phyloP scores from a whole-genome alignment of 495 filamentous ascomycete genomes.

The Hypoxylon rickii region DNA sequence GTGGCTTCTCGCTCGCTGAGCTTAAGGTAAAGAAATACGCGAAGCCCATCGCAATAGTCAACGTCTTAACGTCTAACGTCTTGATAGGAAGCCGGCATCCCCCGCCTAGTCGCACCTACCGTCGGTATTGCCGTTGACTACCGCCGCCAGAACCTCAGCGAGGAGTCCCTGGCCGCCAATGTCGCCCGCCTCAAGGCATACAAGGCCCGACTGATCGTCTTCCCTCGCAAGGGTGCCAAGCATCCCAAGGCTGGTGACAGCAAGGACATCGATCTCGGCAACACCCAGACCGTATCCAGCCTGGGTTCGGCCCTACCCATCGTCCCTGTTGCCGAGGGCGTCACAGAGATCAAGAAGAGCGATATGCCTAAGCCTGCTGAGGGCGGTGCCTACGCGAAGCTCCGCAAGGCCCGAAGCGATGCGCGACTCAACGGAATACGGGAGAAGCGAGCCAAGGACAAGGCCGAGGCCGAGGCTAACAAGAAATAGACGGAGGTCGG shows the following conservation, averaged over 20 bases:
- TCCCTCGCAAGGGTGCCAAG: slow-evolving; percentile 93
- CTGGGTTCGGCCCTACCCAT: slow-evolving; percentile 69
- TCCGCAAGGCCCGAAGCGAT: slow-evolving; percentile 85
- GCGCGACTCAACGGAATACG: slow-evolving; percentile 78
- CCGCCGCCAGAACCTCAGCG: slow-evolving; percentile 94
- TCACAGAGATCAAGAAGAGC: slow-evolving; percentile 81
- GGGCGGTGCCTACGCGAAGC: slow-evolving; percentile 77
- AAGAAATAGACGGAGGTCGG: slow-evolving; percentile 75
- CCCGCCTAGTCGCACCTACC: slow-evolving; percentile 89
- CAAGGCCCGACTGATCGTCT: slow-evolving; percentile 91
- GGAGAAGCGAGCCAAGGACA: slow-evolving; percentile 92
- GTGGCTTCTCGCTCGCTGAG: slow-evolving; percentile 96
- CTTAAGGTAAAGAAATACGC: slow-evolving; percentile 85
- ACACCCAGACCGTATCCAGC: slow-evolving; percentile 68
- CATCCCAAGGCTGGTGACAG: slow-evolving; percentile 83
- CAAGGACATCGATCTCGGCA: slow-evolving; percentile 81
- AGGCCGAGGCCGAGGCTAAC: slow-evolving; percentile 83
- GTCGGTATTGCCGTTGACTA: slow-evolving; percentile 96
- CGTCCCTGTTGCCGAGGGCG: slow-evolving; percentile 61
- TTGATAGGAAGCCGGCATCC: slow-evolving; percentile 88
- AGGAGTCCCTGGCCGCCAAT: slow-evolving; percentile 90
- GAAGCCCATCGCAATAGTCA: no score
- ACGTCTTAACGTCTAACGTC: no score
- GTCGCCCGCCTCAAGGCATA: slow-evolving; percentile 96
- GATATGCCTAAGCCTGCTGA: slow-evolving; percentile 76